A percentile compares a stretch with the other conserved stretches of the same genome.
Conservation (phyloP, 2,329 filamentous ascomycete species). For the Clonostachys byssicola region DNA sequence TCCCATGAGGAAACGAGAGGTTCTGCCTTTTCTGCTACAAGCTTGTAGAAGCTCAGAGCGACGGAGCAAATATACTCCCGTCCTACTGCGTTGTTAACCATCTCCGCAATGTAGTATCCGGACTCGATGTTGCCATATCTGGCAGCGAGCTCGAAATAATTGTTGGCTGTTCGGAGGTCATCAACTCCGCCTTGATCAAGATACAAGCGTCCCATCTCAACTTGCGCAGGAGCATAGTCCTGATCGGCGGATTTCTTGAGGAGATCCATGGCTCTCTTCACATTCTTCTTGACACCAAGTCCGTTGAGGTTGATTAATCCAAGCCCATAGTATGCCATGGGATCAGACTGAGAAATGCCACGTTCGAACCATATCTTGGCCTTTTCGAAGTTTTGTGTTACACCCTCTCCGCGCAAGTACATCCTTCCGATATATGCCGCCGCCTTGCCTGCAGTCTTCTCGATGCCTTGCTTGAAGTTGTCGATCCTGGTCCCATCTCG, state of each 20-base stretch:
- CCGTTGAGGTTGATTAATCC: slow-evolving; percentile 82
- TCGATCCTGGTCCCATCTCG: slow-evolving; percentile 71
- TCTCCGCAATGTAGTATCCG: slow-evolving; percentile 87
- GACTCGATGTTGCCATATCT: slow-evolving; percentile 82
- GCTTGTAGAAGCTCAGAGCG: slow-evolving; percentile 79
- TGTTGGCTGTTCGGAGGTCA: slow-evolving; percentile 72
- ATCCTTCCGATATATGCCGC: slow-evolving; percentile 86
- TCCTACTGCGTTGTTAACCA: slow-evolving; percentile 76
- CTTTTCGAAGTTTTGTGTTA: slow-evolving; percentile 71
- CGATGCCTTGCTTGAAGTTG: slow-evolving; percentile 65
- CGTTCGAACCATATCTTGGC: slow-evolving; percentile 82
- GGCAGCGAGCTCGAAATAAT: slow-evolving; percentile 84
- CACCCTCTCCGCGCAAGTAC: slow-evolving; percentile 83
- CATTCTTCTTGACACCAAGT: slow-evolving; percentile 65
- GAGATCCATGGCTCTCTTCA: slow-evolving; percentile 67
- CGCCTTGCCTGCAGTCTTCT: slow-evolving; percentile 76
- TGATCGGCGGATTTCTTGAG: slow-evolving; percentile 79
- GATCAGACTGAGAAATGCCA: slow-evolving; percentile 70
- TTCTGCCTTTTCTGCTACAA: slow-evolving; percentile 70
- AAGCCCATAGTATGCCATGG: slow-evolving; percentile 79
- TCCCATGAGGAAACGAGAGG: slow-evolving; percentile 71
- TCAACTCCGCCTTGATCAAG: slow-evolving; percentile 71
- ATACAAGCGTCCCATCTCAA: slow-evolving; percentile 78
- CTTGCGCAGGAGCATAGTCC: slow-evolving; percentile 75
- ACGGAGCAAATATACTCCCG: slow-evolving; percentile 74